Conservation (phyloP, 768 basidiomycete species). For the Dentipellis sp. region DNA sequence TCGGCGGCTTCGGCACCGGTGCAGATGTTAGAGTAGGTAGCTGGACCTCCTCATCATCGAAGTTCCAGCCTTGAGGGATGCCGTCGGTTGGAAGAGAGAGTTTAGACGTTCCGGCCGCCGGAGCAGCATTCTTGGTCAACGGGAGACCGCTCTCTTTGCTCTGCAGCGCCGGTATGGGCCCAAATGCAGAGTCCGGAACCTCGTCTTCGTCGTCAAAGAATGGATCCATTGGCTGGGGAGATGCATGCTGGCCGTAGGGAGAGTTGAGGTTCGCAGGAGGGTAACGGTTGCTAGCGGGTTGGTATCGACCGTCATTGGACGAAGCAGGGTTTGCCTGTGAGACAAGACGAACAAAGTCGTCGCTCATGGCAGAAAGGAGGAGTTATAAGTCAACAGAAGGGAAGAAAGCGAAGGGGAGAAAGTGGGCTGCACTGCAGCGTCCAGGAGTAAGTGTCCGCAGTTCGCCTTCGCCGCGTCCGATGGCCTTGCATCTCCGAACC, state of each 20-base stretch:
- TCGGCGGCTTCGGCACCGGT: not conserved
- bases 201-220: constrained; percentile 77
- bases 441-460: no score
- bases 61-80: constrained; percentile 62
- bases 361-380: constrained; percentile 35
- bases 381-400: not conserved
- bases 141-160: constrained; percentile 44
- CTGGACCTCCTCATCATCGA: constrained; percentile 56
- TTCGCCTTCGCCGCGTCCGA: no score
- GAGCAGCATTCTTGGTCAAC: constrained; percentile 47
- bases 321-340: constrained; percentile 63
- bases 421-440: not conserved
- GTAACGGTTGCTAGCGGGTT: constrained; percentile 45
- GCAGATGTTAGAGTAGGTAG: constrained; percentile 11
- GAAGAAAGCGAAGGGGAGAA: not conserved
- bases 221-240: constrained; percentile 52
- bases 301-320: constrained; percentile 32
- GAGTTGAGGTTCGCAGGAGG: constrained; percentile 40
- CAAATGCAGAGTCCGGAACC: constrained; percentile 59
- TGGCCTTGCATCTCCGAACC: no score
- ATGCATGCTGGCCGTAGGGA: constrained; percentile 31
- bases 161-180: constrained; percentile 32
- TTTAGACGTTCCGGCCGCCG: constrained; percentile 50
- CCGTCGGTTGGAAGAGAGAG: constrained; percentile 33
- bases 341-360: constrained; percentile 69